Evolutionary conservation across 2,329 filamentous ascomycete species (phyloP), one percentile per base, ranked within the genome.

Genomic region (Colletotrichum horii): DNA sequence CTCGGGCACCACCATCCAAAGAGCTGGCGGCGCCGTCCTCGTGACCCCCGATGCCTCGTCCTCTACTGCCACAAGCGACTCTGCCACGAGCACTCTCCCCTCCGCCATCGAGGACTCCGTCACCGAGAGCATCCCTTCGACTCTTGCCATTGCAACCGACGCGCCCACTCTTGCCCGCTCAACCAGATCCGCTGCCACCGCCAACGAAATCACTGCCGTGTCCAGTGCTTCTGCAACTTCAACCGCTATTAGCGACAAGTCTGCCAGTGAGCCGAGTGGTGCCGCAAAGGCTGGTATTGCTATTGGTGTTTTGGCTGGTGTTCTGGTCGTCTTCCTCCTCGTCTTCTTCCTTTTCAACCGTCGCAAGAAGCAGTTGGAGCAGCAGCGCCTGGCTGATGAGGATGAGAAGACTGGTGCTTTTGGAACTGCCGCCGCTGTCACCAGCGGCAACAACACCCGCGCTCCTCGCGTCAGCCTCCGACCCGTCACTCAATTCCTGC

Each of bases 391-490:
- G 79, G 66, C 78, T 79, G 82, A 82, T 4, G 90, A 93, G 76
- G 89, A 94, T 80, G 94, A 96, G 84, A 96, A 96, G 85, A 80
- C 85, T 71, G 84, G 85, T 6, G 82, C 85, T 11, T 84, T 85
- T 60, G 83, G 82, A 65, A 83, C 83, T 56, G 80, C 79, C 66
- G 80, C 80, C 34, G 60, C 68, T 6, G 76, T 67, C 24, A 73
- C 77, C 38, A 61, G 77, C n/a, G 56, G 83, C 85, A 71, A 87
- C 83, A 78, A 89, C 87, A 77, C 85, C 83, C 77, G 87, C 88
- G 93, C 96, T 60, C 95, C 96, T n/a, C 93, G 93, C 77, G 89
- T 98, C 76, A 97, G 95, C 81, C 89, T 98, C 70, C 93, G 95
- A 66, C 96, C 96, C 4, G 91, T 97, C 65, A 96, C 95, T 55